These are phyloP conservation scores for Wickerhamiella alocasiicola DNA, from an alignment of 805 yeast genomes.

Conservation along the genomic window DNA sequence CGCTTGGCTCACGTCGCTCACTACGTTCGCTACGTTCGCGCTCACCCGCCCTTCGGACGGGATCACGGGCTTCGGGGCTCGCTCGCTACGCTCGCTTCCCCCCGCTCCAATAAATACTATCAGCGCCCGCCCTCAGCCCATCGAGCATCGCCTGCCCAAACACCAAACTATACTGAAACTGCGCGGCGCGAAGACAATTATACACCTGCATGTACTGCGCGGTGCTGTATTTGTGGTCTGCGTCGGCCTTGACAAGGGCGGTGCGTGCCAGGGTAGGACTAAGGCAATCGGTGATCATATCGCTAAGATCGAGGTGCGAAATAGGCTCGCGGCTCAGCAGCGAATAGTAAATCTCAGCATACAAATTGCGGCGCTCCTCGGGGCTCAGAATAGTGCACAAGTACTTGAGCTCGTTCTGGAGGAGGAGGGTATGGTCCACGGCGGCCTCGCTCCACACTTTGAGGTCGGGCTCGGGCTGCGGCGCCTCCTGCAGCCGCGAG, in stretches of 20 bases:
- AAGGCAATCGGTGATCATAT: conserved; percentile 18
- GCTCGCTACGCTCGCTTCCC: no score
- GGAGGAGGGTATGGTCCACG: conserved; percentile 10
- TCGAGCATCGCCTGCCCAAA: conserved; percentile 10
- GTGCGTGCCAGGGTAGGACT: conserved; percentile 18
- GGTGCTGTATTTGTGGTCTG: conserved; percentile 21
- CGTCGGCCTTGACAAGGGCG: conserved; percentile 19
- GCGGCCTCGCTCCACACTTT: conserved; percentile 11
- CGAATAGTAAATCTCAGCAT: conserved; percentile 16
- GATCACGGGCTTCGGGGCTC: no score
- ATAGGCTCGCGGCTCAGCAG: conserved; percentile 12
- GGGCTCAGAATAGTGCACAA: conserved; percentile 18
- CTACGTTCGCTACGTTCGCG: no score
- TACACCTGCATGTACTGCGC: conserved; percentile 22
- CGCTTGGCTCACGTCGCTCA: no score
- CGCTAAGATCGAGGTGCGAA: conserved; percentile 21
- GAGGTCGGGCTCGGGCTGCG: not conserved
- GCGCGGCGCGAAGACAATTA: conserved; percentile 17
- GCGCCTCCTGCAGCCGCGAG: conserved; percentile 2
- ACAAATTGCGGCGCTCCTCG: conserved; percentile 17
- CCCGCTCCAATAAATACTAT: conserved; percentile 8
- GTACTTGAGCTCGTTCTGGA: conserved; percentile 18
- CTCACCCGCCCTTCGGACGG: no score
- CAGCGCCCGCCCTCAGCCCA: conserved; percentile 10
- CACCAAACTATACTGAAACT: conserved; percentile 14